These are phyloP conservation scores for Coemansia sp. DNA, from an alignment of 192 early-diverging fungal species.

Conservation along the genomic window DNA sequence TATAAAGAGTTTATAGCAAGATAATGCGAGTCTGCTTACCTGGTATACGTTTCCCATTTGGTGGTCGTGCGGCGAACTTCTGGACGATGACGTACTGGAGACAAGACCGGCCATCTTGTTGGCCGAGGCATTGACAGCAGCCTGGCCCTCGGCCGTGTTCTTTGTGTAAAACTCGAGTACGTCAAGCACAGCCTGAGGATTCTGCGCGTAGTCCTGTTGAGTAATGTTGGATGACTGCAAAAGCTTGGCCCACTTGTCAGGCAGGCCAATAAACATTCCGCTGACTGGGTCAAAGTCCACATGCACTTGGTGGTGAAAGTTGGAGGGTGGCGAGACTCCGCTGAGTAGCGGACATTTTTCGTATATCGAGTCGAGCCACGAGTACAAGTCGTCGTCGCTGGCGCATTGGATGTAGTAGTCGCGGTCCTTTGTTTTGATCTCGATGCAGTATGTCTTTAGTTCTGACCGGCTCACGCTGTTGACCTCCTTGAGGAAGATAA, in stretches of 20 bases:
- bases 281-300: constrained; percentile 63
- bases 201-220: constrained; percentile 96
- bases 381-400: constrained; percentile 96
- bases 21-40: neutral
- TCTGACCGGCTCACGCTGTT: constrained; percentile 86
- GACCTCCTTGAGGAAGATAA: constrained; percentile 95
- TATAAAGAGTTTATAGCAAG: neutral
- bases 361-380: constrained; percentile 99
- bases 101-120: constrained; percentile 64
- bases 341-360: constrained; percentile 60
- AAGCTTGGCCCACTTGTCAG: constrained; percentile 93
- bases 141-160: constrained; percentile 59
- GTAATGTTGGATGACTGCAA: constrained; percentile 94
- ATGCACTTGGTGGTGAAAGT: constrained; percentile 64
- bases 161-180: constrained; percentile 99
- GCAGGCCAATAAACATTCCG: constrained; percentile 77
- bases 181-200: constrained; percentile 97
- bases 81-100: constrained; percentile 33
- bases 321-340: constrained; percentile 59
- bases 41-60: constrained; percentile 14
- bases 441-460: constrained; percentile 92
- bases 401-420: constrained; percentile 91
- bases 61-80: constrained; percentile 24
- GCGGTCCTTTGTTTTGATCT: constrained; percentile 92
- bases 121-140: constrained; percentile 44